phyloP scores from a whole-genome alignment of 805 yeast species.

The Suhomyces canberraensis region DNA sequence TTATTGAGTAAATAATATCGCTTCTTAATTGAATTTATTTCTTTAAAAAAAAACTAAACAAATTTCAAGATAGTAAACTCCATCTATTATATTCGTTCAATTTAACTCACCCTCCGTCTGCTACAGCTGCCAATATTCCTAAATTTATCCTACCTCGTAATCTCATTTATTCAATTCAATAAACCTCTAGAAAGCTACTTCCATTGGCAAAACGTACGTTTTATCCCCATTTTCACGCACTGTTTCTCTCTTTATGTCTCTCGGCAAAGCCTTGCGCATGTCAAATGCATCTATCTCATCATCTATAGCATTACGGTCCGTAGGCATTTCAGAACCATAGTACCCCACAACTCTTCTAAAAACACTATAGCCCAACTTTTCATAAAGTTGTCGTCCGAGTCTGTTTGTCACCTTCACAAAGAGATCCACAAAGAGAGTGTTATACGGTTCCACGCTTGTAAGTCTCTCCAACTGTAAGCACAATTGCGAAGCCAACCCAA shows the following conservation, averaged over 20 bases:
- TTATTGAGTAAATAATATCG: too few species aligned
- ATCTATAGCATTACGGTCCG: conserved; percentile 44
- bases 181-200: conserved; percentile 56
- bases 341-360: conserved; percentile 87
- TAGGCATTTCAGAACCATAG: conserved; percentile 58
- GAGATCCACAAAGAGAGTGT: conserved; percentile 82
- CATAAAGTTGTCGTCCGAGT: conserved; percentile 79
- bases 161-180: too few species aligned
- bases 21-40: too few species aligned
- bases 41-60: too few species aligned
- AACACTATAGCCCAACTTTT: conserved; percentile 79
- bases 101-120: too few species aligned
- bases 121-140: too few species aligned
- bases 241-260: conserved; percentile 55
- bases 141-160: too few species aligned
- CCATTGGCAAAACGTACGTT: conserved; percentile 61
- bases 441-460: conserved; percentile 68
- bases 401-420: conserved; percentile 85
- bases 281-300: conserved; percentile 87
- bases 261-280: conserved; percentile 64
- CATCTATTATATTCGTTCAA: too few species aligned
- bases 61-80: too few species aligned
- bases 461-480: conserved; percentile 71
- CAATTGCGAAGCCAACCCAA: conserved; percentile 79
- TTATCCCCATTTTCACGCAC: conserved; percentile 60